Conservation (phyloP, 2,329 filamentous ascomycete species). For the Colletotrichum sp. region DNA sequence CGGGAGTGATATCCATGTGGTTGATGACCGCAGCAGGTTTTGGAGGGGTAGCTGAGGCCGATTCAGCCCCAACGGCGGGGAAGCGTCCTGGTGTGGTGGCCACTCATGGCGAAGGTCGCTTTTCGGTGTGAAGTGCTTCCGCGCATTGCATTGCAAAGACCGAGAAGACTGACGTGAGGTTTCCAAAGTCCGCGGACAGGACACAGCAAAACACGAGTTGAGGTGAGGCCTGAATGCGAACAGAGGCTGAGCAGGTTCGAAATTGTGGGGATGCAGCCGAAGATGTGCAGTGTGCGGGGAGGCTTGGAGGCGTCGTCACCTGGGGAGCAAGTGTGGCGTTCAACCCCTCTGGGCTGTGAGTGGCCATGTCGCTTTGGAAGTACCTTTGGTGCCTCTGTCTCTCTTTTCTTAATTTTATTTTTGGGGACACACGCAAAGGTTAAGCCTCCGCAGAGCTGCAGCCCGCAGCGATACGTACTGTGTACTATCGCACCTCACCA, state of each 20-base stretch:
- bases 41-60: background rate
- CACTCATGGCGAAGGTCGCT: background rate
- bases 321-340: slow-evolving; percentile 12
- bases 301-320: slow-evolving; percentile 16
- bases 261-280: background rate
- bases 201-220: background rate
- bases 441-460: background rate
- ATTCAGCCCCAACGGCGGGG: slow-evolving; percentile 18
- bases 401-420: slow-evolving; percentile 2
- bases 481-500: background rate
- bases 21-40: slow-evolving; percentile 14
- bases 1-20: background rate
- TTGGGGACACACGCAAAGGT: slow-evolving; percentile 3
- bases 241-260: slow-evolving; percentile 6
- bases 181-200: background rate
- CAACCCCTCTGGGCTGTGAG: background rate
- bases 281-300: background rate
- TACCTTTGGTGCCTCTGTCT: background rate
- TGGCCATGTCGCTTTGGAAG: background rate
- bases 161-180: background rate
- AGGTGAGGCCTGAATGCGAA: background rate
- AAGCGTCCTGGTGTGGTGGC: background rate
- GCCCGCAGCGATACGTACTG: background rate
- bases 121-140: background rate
- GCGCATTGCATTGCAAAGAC: background rate